Evolutionary conservation across 441 rosid genomes (phyloP), one percentile per base, ranked within the genome.

Genomic region (Gossypium aridum): DNA sequence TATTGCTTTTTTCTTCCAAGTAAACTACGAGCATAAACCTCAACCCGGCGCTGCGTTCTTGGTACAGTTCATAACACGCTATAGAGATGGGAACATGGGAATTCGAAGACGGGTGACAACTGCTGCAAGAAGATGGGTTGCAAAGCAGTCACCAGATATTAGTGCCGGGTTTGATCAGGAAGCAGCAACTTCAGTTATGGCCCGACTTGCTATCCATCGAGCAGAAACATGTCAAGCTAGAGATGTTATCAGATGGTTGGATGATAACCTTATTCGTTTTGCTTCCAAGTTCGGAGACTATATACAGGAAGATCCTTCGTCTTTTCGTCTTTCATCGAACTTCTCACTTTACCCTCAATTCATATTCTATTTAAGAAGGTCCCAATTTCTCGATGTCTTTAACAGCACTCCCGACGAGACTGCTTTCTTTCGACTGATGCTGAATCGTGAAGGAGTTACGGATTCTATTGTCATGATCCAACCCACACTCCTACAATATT

Each of bases 271-370:
- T 25, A 84, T 95, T 71, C 64, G 51, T 62, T 95, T 95, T 56
- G 85, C 96, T 78, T 84, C 99, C 53, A 89, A 88, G 76, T 92
- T 90, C 13, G 98, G 99, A 25, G 99, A 94, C 79, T 94, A 91
- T 53, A 80, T 91, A 19, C 87, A 71, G 70, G 99, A 95, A 87
- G 96, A 90, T 81, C 92, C 97, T 16, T 89, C 96, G 26, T 89
- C 99, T 66, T 95, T 91, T 79, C 87, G 96, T 67, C 79, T 95
- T 65, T 83, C 98, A 51, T 82, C 98, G 2, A 92, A 88, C 83
- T 91, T 95, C 84, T 91, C 98, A 14, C 93, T 95, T 43, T 95
- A 87, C 61, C 99, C 99, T 3, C 99, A 92, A 83, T 95, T 95
- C 85, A 93, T 93, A 97, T 95, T 84, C 82, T 88, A 95, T 78